Base-by-base conservation (phyloP, 371 early-diverging fungal species). In the Umbelopsis sp. region DNA sequence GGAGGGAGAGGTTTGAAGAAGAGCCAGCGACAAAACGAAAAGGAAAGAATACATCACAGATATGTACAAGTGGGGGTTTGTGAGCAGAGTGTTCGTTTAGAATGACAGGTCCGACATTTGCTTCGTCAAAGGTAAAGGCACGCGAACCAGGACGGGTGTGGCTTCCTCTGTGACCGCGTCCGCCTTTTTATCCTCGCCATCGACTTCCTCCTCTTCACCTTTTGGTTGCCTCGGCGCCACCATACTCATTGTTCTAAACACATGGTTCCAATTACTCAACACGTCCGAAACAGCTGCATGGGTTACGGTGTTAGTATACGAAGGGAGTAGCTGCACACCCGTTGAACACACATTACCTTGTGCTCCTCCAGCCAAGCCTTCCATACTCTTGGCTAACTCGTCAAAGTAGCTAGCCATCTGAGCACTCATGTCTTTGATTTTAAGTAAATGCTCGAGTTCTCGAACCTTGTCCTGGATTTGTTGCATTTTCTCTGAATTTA, bases 201-300 rank as follows among this genome's bases (percentile, higher is more conserved):
- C 35, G 1, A 8, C 16, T 3, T 57, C 57, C 35, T 57, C 35
- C 1, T 57, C 57, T 6, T 64, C 64, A 12, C 22, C 44, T 29
- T 64, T 38, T 5, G 18, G 44, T 29, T 44, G 64, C 14, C 64
- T 64, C 22, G 44, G 64, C 14, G 44, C 37, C 4, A 44, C 64
- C 46, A 64, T 44, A 16, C 64, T 64, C 64, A 64, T 64, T 18
- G 46, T 24, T 29, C 64, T 44, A 41, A 64, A 64, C 4, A 64
- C 64, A 46, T 64, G 64, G 16, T 64, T 64, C 64, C 64, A 64
- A 24, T 64, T 64, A 64, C 46, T 64, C n/a, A 64, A 44, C 6
- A 64, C 64, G 20, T 46, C 46, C 14, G 64, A 44, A 20, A 64
- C 46, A 11, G 64, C 64, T 64, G 22, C 3, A 35, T 6, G 25